Conservation (phyloP, 495 filamentous ascomycete species). For the Trichocladium antarcticum region DNA sequence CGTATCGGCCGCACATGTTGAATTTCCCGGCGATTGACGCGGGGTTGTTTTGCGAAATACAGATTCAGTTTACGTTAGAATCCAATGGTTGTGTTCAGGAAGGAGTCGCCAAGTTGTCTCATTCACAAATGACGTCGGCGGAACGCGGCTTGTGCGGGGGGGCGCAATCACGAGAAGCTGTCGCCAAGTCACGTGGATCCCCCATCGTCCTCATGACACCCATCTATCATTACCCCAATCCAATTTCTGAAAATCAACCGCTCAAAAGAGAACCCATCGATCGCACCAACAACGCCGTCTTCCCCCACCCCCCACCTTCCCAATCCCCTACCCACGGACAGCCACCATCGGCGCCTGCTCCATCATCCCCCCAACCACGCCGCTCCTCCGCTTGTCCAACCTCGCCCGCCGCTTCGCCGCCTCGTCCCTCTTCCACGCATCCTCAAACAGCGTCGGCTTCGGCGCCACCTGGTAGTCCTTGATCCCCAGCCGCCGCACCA, state of each 20-base stretch:
- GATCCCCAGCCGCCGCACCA: conserved; percentile 65
- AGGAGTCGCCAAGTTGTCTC: no score
- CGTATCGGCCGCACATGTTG: conserved; percentile 81
- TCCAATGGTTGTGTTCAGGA: no score
- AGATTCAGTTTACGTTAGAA: no score
- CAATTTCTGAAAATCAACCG: not conserved
- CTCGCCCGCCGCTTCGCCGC: conserved; percentile 25
- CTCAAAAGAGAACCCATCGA: not conserved
- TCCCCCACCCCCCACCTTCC: not conserved
- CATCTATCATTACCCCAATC: not conserved
- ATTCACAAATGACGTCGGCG: conserved; percentile 3
- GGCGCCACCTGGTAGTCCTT: conserved; percentile 49
- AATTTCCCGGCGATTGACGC: no score
- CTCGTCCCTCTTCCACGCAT: conserved; percentile 47
- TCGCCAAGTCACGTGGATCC: conserved; percentile 20
- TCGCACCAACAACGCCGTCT: not conserved
- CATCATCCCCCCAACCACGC: not conserved
- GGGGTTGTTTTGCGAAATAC: no score
- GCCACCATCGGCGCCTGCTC: conserved; percentile 3
- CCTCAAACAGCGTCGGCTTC: conserved; percentile 66
- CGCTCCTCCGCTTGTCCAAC: conserved; percentile 13
- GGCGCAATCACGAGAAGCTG: not conserved
- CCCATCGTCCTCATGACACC: no score
- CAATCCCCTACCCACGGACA: not conserved
- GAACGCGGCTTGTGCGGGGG: not conserved